A percentile compares a stretch with the other conserved stretches of the same genome.
These are phyloP conservation scores for Inga leiocalycina DNA, from an alignment of 306 rosid genomes.

Conservation along the genomic window DNA sequence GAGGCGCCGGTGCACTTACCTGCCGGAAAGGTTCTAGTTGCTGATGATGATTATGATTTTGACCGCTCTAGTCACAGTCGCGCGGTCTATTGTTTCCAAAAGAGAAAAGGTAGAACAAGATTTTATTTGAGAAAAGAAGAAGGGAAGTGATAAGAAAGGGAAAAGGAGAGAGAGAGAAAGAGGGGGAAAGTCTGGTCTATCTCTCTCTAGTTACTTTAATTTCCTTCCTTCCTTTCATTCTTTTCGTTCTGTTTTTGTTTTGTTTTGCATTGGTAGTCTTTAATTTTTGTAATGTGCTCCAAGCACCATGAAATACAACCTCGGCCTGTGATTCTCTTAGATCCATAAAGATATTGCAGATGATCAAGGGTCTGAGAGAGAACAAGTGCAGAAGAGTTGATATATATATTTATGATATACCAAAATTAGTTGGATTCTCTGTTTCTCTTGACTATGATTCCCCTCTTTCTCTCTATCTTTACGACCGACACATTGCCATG, in stretches of 20 bases:
- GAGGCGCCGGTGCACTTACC: conserved; percentile 65
- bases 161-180: too few species aligned
- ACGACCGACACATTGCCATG: conserved; percentile 35
- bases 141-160: not conserved
- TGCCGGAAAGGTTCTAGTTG: conserved; percentile 88
- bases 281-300: not conserved
- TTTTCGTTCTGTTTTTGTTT: conserved; percentile 27
- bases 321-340: conserved; percentile 66
- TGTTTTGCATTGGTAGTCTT: conserved; percentile 23
- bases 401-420: conserved; percentile 42
- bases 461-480: not conserved
- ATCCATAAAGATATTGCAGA: conserved; percentile 46
- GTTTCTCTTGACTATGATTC: not conserved
- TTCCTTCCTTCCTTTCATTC: conserved; percentile 36
- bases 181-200: not conserved
- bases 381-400: conserved; percentile 87
- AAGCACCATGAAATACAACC: conserved; percentile 59
- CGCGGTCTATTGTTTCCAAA: conserved; percentile 32
- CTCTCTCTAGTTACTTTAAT: conserved; percentile 6
- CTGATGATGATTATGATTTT: conserved; percentile 43
- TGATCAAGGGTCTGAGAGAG: conserved; percentile 46
- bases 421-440: conserved; percentile 37
- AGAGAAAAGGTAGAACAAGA: not conserved
- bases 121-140: conserved; percentile 18
- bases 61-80: conserved; percentile 31